Evolutionary conservation across 331 rosid genomes (phyloP).

Genomic region (Telfairia occidentalis): DNA sequence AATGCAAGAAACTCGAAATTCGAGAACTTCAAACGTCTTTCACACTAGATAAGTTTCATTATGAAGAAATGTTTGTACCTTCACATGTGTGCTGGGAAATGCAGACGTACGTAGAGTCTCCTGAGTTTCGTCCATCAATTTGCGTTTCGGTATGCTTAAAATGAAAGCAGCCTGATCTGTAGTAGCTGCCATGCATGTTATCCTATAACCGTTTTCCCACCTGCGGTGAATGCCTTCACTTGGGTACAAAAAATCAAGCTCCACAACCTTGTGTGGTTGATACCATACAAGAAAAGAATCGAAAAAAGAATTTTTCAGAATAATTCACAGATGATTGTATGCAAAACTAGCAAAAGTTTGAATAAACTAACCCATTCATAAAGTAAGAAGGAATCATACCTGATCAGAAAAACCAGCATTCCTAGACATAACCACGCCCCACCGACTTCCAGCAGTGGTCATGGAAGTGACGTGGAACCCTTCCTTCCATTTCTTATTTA

Average conservation of each 20-base stretch:
- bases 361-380: neutral
- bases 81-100: constrained; percentile 89
- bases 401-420: constrained; percentile 92
- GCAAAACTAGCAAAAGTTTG: neutral
- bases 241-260: constrained; percentile 85
- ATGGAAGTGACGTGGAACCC: constrained; percentile 92
- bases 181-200: constrained; percentile 93
- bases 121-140: constrained; percentile 75
- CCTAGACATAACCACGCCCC: constrained; percentile 98
- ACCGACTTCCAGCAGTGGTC: constrained; percentile 92
- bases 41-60: neutral
- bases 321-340: neutral
- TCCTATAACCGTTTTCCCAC: constrained; percentile 81
- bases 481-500: constrained; percentile 94
- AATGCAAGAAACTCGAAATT: neutral
- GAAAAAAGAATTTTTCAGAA: neutral
- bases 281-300: neutral
- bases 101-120: constrained; percentile 92
- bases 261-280: constrained; percentile 59
- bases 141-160: constrained; percentile 84
- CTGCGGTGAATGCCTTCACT: constrained; percentile 90
- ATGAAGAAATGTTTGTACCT: constrained; percentile 32
- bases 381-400: constrained; percentile 26
- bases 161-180: constrained; percentile 91
- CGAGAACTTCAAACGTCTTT: too few relatives aligned